phyloP scores from a whole-genome alignment of 768 basidiomycete genomes.

The Pleurotus platypus region DNA sequence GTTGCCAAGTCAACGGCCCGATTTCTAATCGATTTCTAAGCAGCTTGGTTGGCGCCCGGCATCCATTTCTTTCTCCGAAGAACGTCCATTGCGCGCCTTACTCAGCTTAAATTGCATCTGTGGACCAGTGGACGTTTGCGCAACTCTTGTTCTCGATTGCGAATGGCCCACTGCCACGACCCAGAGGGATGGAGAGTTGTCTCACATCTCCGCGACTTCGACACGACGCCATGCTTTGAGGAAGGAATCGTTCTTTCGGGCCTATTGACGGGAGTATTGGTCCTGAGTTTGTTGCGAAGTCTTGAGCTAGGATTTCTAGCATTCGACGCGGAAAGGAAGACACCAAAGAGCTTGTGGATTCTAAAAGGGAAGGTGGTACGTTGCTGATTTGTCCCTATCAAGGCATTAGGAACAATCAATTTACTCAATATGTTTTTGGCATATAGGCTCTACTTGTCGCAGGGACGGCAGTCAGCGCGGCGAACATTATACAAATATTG shows the following conservation, averaged over 20 bases:
- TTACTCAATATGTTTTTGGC: not conserved
- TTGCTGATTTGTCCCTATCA: conserved; percentile 8
- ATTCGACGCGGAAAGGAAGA: conserved; percentile 24
- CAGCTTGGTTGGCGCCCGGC: no score
- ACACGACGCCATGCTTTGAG: conserved; percentile 80
- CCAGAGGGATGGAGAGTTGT: conserved; percentile 63
- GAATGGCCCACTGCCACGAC: conserved; percentile 48
- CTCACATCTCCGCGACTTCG: conserved; percentile 62
- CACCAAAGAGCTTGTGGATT: conserved; percentile 46
- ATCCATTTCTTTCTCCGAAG: no score
- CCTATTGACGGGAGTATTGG: conserved; percentile 42
- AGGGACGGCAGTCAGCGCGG: conserved; percentile 43
- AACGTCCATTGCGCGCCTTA: not conserved
- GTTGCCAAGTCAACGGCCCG: no score
- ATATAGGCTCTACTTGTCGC: conserved; percentile 43
- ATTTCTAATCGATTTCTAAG: no score
- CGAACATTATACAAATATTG: conserved; percentile 37
- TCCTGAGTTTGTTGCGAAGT: conserved; percentile 36
- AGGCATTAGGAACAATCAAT: not conserved
- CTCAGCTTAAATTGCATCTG: not conserved
- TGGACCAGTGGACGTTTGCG: not conserved
- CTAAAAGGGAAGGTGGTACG: conserved; percentile 68
- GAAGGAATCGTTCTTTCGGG: conserved; percentile 62
- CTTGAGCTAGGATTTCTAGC: conserved; percentile 20
- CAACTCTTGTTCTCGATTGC: conserved; percentile 2